Base-by-base conservation (phyloP, 805 yeast species). In the Monosporozyma aerobia region DNA sequence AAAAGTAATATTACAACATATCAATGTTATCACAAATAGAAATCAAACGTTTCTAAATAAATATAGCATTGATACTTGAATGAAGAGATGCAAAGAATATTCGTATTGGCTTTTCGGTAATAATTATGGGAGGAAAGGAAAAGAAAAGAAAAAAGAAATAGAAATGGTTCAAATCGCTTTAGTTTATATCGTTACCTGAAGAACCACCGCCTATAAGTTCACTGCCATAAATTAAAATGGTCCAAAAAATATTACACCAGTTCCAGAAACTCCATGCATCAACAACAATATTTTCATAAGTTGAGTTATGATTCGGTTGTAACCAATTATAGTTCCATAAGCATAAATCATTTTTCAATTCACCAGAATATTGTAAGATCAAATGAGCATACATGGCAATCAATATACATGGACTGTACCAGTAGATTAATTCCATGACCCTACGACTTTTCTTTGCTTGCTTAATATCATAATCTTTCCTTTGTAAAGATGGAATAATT, bases 181-280 rank as follows among this genome's bases (percentile, higher is more conserved):
- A 47, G 30, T 25, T 47, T 37, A 47, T 39, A 16, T 49, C 52
- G 39, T 33, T 43, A n/a, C 33, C 33, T 10, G 48, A 23, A 8
- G 45, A 43, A 43, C 37, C 25, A 37, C 48, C 52, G 25, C 52
- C 52, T 44, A 50, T 44, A n/a, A 92, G 73, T 70, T 92, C 99
- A 47, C 86, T 74, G 32, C 85, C 82, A 68, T 92, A 92, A 29
- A 94, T 73, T n/a, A 81, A 72, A 53, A 94, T 71, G 10, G 95
- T 86, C 51, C 85, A 77, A 58, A 85, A 82, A 74, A 92, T 87
- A 65, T 92, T 92, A 54, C 87, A 79, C 98, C 98, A 92, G 62
- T 90, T 88, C 98, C 99, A 92, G 65, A 94, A 87, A 62, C 89
- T 90, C 88, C 95, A 86, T n/a, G 96, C 85, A 64, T 83, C 77